Conservation (phyloP, 345 rosid genomes). For the Adansonia digitata region DNA sequence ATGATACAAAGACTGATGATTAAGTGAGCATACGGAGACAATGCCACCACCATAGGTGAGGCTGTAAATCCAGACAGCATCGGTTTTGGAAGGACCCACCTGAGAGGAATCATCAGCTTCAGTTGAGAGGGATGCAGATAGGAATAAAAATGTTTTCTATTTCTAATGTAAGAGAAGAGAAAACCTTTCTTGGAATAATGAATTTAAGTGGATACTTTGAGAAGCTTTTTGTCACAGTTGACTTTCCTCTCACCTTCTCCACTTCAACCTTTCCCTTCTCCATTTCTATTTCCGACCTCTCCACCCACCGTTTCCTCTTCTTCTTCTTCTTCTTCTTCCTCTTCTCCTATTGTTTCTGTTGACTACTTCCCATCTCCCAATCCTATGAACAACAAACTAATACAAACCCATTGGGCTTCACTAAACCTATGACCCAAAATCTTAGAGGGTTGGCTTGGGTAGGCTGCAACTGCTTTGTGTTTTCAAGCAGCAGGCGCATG, state of each 20-base stretch:
- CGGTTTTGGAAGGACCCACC: constrained; percentile 69
- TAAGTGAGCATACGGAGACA: constrained; percentile 55
- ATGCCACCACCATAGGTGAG: constrained; percentile 94
- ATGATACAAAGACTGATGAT: not conserved
- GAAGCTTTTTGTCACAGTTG: constrained; percentile 67
- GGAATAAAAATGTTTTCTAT: not conserved
- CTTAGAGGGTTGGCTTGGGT: not conserved
- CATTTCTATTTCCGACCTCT: constrained; percentile 21
- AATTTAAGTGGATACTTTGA: constrained; percentile 91
- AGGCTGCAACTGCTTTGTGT: not conserved
- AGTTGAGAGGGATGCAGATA: not conserved
- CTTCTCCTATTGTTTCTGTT: not conserved
- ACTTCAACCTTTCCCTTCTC: constrained; percentile 62
- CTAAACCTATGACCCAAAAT: not conserved
- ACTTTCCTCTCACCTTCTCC: constrained; percentile 64
- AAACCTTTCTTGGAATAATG: constrained; percentile 71
- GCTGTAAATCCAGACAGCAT: constrained; percentile 84
- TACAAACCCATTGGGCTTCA: not conserved
- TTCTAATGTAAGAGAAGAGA: not conserved
- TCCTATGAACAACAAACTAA: not conserved
- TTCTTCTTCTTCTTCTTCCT: no score
- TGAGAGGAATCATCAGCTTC: constrained; percentile 21
- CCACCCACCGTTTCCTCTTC: not conserved
- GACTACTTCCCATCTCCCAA: not conserved
- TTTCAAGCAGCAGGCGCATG: no score